Conservation (phyloP, 257 asterid genomes). For the Jacaranda copaia region DNA sequence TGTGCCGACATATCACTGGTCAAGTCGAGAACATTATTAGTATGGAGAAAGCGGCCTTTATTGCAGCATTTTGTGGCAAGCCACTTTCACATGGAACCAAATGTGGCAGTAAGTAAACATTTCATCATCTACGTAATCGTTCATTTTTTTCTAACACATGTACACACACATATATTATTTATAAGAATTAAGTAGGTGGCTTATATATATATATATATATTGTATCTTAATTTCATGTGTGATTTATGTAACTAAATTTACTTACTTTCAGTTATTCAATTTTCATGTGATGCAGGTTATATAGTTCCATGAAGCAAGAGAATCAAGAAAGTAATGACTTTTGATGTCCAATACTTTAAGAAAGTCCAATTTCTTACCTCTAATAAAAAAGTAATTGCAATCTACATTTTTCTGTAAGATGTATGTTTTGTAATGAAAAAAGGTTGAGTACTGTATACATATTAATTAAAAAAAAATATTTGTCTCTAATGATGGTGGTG, state of each 20-base stretch:
- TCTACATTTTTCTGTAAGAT: not conserved
- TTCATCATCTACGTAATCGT: too few species aligned
- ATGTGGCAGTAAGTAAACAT: constrained; percentile 60
- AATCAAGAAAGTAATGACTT: not conserved
- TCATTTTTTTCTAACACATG: not conserved
- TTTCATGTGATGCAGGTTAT: constrained; percentile 49
- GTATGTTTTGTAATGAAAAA: not conserved
- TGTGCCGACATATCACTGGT: constrained; percentile 50
- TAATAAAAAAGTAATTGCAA: constrained; percentile 1
- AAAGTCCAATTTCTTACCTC: not conserved
- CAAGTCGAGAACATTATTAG: constrained; percentile 59
- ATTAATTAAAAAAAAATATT: too few species aligned
- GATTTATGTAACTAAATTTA: too few species aligned
- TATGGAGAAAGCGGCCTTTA: constrained; percentile 65
- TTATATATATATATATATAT: not conserved
- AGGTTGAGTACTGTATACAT: not conserved
- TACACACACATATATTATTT: too few species aligned
- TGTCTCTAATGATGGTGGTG: too few species aligned
- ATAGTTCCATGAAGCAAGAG: constrained; percentile 43
- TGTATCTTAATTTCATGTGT: not conserved
- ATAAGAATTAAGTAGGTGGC: too few species aligned
- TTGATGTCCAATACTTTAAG: not conserved
- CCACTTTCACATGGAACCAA: constrained; percentile 60
- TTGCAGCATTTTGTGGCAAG: constrained; percentile 58
- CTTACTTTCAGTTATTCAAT: not conserved